Base-by-base conservation (phyloP, 2,329 filamentous ascomycete species). In the Pestalotiopsis sp. region DNA sequence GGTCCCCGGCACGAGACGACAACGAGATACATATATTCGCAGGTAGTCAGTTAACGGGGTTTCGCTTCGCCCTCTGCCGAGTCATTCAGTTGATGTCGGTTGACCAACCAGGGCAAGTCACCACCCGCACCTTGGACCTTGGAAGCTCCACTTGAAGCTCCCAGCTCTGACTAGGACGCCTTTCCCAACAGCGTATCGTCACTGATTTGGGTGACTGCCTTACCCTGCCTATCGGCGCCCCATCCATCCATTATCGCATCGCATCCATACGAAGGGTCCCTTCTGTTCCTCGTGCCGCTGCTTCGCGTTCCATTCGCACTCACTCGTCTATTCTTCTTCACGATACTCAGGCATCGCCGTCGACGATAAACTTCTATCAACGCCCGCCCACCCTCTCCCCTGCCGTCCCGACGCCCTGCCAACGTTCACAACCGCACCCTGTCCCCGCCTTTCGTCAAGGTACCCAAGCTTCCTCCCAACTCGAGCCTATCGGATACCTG, bases 41-140 rank as follows among this genome's bases (percentile, higher is more conserved):
- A 31, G 6, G 12, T 59, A 66, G 23, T 58, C 57, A 36, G 7
- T 60, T 66, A 66, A 60, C 65, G 65, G 65, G 65, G 65, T 23
- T 61, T 61, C 52, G 65, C 38, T 60, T 55, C 39, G 58, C 39
- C 58, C n/a, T 63, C 17, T 63, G 66, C 66, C 73, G 76, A 77
- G 76, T 77, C 75, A 77, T 77, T 77, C 71, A 71, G 65, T 75
- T 77, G 75, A 76, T 71, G 74, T 76, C 74, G 74, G 75, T 73
- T 72, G 70, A 71, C 69, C 73, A 74, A 70, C 68, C 66, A 67
- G 57, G 23, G 20, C 38, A 9, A 31, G 58, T 58, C 61, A 67
- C 65, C 45, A 17, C 64, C 31, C 41, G 17, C 65, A 67, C 65
- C 65, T 52, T 60, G 55, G 31, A 52, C 45, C 20, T 23, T 52